These are phyloP conservation scores for Penicillium griseofulvum DNA, from an alignment of 2,329 filamentous ascomycete species.

Conservation along the genomic window DNA sequence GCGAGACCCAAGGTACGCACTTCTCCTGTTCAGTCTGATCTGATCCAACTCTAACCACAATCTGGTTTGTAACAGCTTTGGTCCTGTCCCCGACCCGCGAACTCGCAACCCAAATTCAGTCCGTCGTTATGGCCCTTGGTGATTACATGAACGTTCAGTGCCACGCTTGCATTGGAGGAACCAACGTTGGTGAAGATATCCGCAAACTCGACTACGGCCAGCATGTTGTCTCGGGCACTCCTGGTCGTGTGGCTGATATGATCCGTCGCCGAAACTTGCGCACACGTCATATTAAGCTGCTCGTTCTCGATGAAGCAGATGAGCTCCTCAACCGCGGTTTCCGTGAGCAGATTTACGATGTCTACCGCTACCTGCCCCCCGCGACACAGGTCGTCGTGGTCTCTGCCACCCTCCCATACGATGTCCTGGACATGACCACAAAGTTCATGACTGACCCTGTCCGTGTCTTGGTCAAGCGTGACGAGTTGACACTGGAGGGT, in stretches of 20 bases:
- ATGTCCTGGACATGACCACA: slow-evolving; percentile 98
- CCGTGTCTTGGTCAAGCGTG: slow-evolving; percentile 99
- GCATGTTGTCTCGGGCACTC: slow-evolving; percentile 96
- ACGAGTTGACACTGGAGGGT: slow-evolving; percentile 98
- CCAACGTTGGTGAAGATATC: slow-evolving; percentile 97
- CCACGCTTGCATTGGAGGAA: slow-evolving; percentile 99
- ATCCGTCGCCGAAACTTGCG: slow-evolving; percentile 96
- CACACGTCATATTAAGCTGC: slow-evolving; percentile 99
- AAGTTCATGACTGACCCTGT: slow-evolving; percentile 99
- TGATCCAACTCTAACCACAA: slow-evolving; percentile 7
- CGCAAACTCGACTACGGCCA: slow-evolving; percentile 93
- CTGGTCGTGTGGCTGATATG: slow-evolving; percentile 99
- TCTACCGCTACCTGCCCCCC: slow-evolving; percentile 98
- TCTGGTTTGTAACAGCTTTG: slow-evolving; percentile 56
- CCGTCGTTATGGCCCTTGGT: slow-evolving; percentile 96
- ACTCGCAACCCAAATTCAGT: slow-evolving; percentile 98
- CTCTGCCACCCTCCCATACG: slow-evolving; percentile 97
- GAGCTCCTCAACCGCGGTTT: slow-evolving; percentile 98
- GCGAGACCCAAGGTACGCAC: slow-evolving; percentile 71
- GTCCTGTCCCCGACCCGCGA: slow-evolving; percentile 93
- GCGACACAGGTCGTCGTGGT: slow-evolving; percentile 97
- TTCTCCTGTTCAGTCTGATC: background rate
- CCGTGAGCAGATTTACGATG: slow-evolving; percentile 99
- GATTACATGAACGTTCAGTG: slow-evolving; percentile 99
- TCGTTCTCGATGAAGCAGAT: slow-evolving; percentile 98